Evolutionary conservation across 768 basidiomycete species (phyloP).

Genomic region (Serendipita sp.): DNA sequence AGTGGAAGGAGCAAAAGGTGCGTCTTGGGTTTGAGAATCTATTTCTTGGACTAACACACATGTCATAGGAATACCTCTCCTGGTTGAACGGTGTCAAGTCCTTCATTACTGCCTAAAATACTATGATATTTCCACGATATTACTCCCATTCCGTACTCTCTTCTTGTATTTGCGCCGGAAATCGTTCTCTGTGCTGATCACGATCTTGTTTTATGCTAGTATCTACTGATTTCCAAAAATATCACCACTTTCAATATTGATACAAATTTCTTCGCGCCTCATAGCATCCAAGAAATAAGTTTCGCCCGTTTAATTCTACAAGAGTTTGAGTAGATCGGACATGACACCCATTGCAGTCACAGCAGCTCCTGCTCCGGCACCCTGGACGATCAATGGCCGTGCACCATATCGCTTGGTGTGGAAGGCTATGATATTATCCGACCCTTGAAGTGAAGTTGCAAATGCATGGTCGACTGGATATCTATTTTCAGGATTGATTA

Average conservation of each 20-base stretch:
- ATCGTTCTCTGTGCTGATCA: neutral
- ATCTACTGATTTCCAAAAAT: neutral
- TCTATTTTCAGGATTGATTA: constrained; percentile 25
- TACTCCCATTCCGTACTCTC: neutral
- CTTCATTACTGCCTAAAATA: neutral
- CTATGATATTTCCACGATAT: too few relatives aligned
- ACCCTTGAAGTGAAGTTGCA: constrained; percentile 87
- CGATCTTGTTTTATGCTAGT: neutral
- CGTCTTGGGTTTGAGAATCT: constrained; percentile 13
- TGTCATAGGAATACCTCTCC: neutral
- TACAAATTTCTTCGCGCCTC: neutral
- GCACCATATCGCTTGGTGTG: constrained; percentile 83
- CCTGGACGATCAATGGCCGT: constrained; percentile 84
- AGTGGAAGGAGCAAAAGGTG: constrained; percentile 88
- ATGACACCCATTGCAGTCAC: constrained; percentile 98
- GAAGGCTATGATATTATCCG: constrained; percentile 98
- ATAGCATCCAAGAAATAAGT: too few relatives aligned
- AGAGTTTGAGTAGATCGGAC: constrained; percentile 53
- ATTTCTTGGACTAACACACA: neutral
- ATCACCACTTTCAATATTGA: neutral
- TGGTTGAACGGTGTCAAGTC: neutral
- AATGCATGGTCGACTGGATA: constrained; percentile 86
- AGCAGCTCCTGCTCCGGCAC: constrained; percentile 92
- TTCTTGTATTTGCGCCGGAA: neutral
- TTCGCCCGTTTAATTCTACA: neutral